Conservation (phyloP, 139 green algal species). For the Micractinium conductrix region DNA sequence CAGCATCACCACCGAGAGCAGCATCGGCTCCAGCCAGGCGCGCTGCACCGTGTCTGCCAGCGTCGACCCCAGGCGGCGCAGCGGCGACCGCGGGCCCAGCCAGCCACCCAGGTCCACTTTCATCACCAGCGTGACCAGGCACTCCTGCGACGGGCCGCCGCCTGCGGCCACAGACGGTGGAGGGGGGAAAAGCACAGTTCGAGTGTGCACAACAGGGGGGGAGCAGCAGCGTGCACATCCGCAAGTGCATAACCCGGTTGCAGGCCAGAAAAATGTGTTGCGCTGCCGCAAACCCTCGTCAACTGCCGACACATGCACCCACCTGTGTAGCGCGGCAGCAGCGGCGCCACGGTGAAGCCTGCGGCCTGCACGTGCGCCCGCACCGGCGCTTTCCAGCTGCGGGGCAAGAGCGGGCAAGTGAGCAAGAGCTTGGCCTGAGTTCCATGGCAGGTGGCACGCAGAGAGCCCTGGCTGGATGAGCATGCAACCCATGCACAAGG, state of each 20-base stretch:
- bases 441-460: too few species aligned
- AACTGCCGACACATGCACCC: too few species aligned
- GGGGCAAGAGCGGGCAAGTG: not conserved
- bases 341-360: constrained; percentile 62
- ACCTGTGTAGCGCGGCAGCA: constrained; percentile 48
- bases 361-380: constrained; percentile 49
- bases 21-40: constrained; percentile 51
- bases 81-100: constrained; percentile 18
- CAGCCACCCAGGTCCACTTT: constrained; percentile 62
- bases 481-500: too few species aligned
- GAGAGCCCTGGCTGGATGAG: too few species aligned
- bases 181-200: too few species aligned
- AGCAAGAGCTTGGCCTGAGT: not conserved
- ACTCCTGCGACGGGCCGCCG: constrained; percentile 44
- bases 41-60: not conserved
- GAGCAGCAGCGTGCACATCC: not conserved
- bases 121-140: constrained; percentile 62
- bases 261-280: too few species aligned
- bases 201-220: too few species aligned
- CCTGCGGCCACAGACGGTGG: too few species aligned
- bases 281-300: too few species aligned
- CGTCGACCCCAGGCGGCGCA: constrained; percentile 1
- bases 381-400: constrained; percentile 45
- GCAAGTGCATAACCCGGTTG: not conserved
- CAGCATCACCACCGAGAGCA: constrained; percentile 50